Base-by-base conservation (phyloP, 2,329 filamentous ascomycete genomes). In the Penicillium sp. region DNA sequence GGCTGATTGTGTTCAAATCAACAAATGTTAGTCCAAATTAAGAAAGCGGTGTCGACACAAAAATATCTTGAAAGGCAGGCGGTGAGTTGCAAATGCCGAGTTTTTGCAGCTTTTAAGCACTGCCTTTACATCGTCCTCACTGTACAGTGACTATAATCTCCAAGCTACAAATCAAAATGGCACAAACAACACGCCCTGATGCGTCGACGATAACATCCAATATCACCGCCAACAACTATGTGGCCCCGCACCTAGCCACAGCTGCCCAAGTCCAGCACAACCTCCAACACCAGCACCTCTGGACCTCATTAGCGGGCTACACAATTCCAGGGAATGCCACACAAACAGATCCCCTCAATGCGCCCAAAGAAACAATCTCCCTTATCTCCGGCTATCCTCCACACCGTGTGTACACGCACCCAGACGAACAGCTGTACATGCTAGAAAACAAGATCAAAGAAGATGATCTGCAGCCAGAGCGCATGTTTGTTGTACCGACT, bases 381-480 rank as follows among this genome's bases (percentile, higher is more conserved):
- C 63, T 87, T 49, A 74, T 88, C 46, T 86, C 84, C 8, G 84
- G 84, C n/a, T 72, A 84, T 14, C 84, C 84, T 4, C 83, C 84
- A 11, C 75, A 81, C 49, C 76, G 82, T 44, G 74, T 85, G 55
- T 88, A 88, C 68, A 77, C 83, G 10, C 84, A 88, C 62, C 84
- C 85, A 10, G 84, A 87, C 65, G 83, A 87, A 72, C 84, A 87
- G 65, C 78, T 84, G 22, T 81, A 80, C 61, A 74, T 86, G 61
- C 73, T 87, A 24, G 80, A 83, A 64, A 69, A 75, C 48, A 76
- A 74, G 16, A 75, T 81, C 41, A 69, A 67, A 45, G 75, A 76
- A 48, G 72, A 76, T 59, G 82, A 79, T 38, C 59, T 81, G 18
- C 70, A 72, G 3, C 66, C 76, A 10, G 80, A 84, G 67, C 73